phyloP scores from a whole-genome alignment of 163 green algal genomes.

The Scenedesmus sp. region DNA sequence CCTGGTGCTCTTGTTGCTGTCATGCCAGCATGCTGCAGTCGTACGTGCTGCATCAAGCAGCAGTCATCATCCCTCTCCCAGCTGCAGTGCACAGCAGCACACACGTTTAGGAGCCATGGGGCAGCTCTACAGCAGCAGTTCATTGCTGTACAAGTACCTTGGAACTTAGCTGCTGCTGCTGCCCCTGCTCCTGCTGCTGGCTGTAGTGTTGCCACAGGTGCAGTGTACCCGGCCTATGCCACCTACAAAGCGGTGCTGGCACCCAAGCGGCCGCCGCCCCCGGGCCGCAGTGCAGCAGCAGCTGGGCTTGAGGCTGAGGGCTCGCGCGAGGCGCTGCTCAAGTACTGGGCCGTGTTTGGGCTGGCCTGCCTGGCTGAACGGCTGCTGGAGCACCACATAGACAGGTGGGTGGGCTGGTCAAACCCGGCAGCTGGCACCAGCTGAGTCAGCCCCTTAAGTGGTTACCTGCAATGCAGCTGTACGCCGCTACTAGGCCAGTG shows the following conservation, averaged over 20 bases:
- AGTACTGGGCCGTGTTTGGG: slow-evolving; percentile 44
- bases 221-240: slow-evolving; percentile 36
- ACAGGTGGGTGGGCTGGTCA: neutral
- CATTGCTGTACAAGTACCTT: neutral
- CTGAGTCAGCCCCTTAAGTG: no score
- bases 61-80: neutral
- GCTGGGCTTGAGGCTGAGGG: neutral
- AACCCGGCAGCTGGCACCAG: neutral
- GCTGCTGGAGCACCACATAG: slow-evolving; percentile 40
- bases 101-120: neutral
- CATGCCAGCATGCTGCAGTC: neutral
- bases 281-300: slow-evolving; percentile 34
- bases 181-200: neutral
- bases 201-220: slow-evolving; percentile 19
- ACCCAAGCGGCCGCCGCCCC: slow-evolving; percentile 6
- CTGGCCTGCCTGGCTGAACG: slow-evolving; percentile 2
- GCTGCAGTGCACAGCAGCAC: neutral
- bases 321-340: neutral
- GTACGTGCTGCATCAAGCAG: neutral
- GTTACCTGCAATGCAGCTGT: no score
- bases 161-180: slow-evolving; percentile 4
- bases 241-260: slow-evolving; percentile 44
- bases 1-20: neutral
- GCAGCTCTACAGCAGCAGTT: neutral
- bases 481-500: no score